Evolutionary conservation across 1,284 basidiomycete genomes (phyloP).

Genomic region (Hortiboletus rubellus): DNA sequence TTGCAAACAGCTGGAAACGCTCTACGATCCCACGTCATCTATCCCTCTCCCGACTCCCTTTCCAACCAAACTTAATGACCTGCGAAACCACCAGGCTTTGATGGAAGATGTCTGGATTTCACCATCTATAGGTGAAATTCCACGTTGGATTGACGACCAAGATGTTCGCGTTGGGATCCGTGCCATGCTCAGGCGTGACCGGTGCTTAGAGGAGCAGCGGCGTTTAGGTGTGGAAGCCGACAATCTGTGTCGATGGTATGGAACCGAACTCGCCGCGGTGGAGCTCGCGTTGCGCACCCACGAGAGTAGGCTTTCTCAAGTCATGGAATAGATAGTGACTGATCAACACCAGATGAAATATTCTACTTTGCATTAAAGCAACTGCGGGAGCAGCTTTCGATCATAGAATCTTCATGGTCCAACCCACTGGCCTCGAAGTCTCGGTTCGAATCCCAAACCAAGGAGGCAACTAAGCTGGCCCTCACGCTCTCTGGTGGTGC

Average conservation of each 20-base stretch:
- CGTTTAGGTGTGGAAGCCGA: background rate
- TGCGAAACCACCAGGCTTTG: constrained; percentile 8
- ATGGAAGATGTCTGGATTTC: background rate
- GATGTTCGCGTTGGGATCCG: background rate
- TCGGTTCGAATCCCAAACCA: background rate
- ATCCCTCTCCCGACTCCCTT: constrained; percentile 35
- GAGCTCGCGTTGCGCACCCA: background rate
- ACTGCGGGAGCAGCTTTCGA: background rate
- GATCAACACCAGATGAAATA: background rate
- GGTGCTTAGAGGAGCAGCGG: background rate
- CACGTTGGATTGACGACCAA: background rate
- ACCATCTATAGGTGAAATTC: background rate
- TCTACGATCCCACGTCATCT: constrained; percentile 25
- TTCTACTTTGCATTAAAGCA: background rate
- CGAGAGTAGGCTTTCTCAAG: background rate
- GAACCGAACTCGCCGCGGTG: background rate
- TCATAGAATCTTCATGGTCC: background rate
- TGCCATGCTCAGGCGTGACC: background rate
- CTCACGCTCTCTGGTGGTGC: background rate
- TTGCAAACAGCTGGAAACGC: too few species aligned
- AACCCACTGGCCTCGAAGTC: background rate
- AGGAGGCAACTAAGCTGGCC: background rate
- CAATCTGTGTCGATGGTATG: background rate
- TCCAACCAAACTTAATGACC: constrained; percentile 32
- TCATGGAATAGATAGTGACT: too few species aligned